These are phyloP conservation scores for Pythium aristosporum DNA, from an alignment of 352 stramenopile genomes.

Conservation along the genomic window DNA sequence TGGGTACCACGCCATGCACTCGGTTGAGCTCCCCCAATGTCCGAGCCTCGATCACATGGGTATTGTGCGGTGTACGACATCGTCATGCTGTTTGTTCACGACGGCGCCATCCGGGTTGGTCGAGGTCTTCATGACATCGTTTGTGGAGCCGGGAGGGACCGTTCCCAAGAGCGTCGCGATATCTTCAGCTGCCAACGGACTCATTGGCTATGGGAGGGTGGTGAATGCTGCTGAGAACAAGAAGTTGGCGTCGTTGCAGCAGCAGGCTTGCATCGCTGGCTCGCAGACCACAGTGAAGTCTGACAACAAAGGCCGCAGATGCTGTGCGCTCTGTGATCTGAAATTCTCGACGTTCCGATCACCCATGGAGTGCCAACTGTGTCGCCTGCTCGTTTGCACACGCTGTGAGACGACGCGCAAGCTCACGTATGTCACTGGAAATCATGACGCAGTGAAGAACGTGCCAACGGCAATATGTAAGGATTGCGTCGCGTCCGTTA, in stretches of 20 bases:
- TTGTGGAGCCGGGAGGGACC: conserved; percentile 26
- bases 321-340: conserved; percentile 9
- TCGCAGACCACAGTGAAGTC: neutral
- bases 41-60: conserved; percentile 1
- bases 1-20: conserved; percentile 40
- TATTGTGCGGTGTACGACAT: conserved; percentile 10
- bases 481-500: conserved; percentile 9
- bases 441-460: conserved; percentile 1
- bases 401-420: conserved; percentile 12
- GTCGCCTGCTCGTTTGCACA: neutral
- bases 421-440: neutral
- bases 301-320: neutral
- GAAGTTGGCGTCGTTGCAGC: conserved; percentile 27
- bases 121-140: conserved; percentile 32
- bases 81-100: conserved; percentile 15
- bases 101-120: conserved; percentile 17
- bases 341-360: neutral
- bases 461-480: conserved; percentile 10
- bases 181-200: conserved; percentile 18
- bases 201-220: conserved; percentile 31
- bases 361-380: conserved; percentile 4
- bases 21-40: conserved; percentile 30
- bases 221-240: conserved; percentile 32
- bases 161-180: conserved; percentile 20
- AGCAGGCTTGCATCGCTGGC: neutral